Evolutionary conservation across 129 eudicot genomes (phyloP).

Genomic region (Chrysanthemum lavandulifolium): DNA sequence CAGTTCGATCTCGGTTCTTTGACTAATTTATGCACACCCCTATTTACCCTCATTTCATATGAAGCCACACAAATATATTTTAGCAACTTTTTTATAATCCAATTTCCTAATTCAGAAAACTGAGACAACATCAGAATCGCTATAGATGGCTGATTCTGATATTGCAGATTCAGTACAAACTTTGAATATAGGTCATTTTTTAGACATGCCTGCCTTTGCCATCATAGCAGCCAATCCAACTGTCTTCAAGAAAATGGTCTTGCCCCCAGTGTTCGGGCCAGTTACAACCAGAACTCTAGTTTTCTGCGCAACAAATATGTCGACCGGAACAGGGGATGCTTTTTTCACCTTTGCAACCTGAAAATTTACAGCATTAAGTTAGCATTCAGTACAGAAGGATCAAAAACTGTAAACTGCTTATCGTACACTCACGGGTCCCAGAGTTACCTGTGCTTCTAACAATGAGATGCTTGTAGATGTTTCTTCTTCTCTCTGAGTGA

Average conservation of each 20-base stretch:
- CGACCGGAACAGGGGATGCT: slow-evolving; percentile 74
- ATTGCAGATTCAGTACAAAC: slow-evolving; percentile 12
- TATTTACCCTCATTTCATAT: not conserved
- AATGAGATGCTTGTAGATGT: slow-evolving; percentile 42
- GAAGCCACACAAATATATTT: slow-evolving; percentile 1
- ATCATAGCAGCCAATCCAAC: slow-evolving; percentile 94
- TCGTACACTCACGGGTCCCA: slow-evolving; percentile 10
- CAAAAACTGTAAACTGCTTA: slow-evolving; percentile 6
- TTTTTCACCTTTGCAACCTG: slow-evolving; percentile 70
- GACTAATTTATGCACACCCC: not conserved
- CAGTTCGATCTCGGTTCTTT: not conserved
- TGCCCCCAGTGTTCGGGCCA: slow-evolving; percentile 99
- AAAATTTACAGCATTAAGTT: slow-evolving; percentile 17
- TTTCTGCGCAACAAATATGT: slow-evolving; percentile 55
- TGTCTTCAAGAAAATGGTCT: slow-evolving; percentile 91
- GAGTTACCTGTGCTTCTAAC: slow-evolving; percentile 61
- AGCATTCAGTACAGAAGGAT: slow-evolving; percentile 15
- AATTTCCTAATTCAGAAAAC: slow-evolving; percentile 13
- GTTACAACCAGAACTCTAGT: slow-evolving; percentile 82
- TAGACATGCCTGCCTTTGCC: slow-evolving; percentile 81
- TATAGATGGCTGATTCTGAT: slow-evolving; percentile 14
- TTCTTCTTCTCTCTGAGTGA: slow-evolving; percentile 51
- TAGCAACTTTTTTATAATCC: not conserved
- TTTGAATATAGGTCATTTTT: slow-evolving; percentile 1
- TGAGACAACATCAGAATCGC: not conserved